phyloP scores from a whole-genome alignment of 768 basidiomycete genomes.

The Fomitopsis serialis region DNA sequence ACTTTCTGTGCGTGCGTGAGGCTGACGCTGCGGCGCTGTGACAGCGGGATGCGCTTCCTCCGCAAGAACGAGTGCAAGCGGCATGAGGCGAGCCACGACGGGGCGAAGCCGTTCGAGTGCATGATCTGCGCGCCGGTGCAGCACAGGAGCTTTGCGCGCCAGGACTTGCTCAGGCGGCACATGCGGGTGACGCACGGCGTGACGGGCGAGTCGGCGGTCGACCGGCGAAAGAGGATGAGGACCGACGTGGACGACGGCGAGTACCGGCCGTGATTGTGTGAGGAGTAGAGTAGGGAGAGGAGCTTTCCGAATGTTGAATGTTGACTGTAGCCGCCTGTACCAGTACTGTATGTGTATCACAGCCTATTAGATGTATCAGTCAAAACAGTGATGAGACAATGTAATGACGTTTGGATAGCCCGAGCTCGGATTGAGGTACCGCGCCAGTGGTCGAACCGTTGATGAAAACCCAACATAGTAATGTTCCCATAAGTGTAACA shows the following conservation, averaged over 20 bases:
- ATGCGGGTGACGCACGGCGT: constrained; percentile 49
- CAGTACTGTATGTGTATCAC: no score
- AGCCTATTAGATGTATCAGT: no score
- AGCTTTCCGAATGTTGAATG: no score
- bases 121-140: constrained; percentile 40
- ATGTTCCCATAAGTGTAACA: no score
- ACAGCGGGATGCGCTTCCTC: constrained; percentile 56
- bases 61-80: constrained; percentile 78
- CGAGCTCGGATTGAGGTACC: no score
- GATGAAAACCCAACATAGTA: no score
- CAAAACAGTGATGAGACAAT: no score
- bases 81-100: constrained; percentile 62
- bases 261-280: constrained; percentile 7
- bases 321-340: no score
- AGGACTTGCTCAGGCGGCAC: constrained; percentile 65
- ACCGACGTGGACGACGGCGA: constrained; percentile 9
- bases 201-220: constrained; percentile 27
- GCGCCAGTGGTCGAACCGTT: no score
- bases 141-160: constrained; percentile 54
- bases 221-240: constrained; percentile 21
- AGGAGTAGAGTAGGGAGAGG: no score
- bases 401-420: no score
- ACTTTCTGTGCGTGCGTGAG: neutral
- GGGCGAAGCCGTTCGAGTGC: constrained; percentile 54
- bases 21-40: neutral